phyloP scores from a whole-genome alignment of 1,284 basidiomycete genomes.

The Fomitopsis schrenkii region DNA sequence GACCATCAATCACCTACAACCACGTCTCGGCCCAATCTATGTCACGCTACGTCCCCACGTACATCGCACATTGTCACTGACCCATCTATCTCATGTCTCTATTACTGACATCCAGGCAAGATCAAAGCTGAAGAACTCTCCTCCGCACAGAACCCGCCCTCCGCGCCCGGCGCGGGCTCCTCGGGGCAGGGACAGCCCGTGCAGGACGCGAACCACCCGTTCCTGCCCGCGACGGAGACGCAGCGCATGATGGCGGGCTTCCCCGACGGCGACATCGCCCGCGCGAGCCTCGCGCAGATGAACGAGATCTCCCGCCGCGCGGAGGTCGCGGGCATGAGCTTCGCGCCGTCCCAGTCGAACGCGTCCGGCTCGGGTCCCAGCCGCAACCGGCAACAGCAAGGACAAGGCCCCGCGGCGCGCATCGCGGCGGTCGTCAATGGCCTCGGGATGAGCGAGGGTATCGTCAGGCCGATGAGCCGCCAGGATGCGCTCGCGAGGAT shows the following conservation, averaged over 20 bases:
- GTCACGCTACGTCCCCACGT: background rate
- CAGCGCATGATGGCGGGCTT: slow-evolving; percentile 54
- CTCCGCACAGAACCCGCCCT: slow-evolving; percentile 9
- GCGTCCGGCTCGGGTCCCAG: background rate
- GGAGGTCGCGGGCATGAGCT: slow-evolving; percentile 37
- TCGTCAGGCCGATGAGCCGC: slow-evolving; percentile 30
- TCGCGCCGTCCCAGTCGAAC: slow-evolving; percentile 19
- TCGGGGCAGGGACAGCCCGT: slow-evolving; percentile 1
- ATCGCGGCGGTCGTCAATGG: slow-evolving; percentile 32
- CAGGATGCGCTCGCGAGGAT: slow-evolving; percentile 49
- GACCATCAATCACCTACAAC: background rate
- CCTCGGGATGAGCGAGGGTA: slow-evolving; percentile 23
- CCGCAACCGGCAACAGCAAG: slow-evolving; percentile 1
- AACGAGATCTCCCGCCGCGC: slow-evolving; percentile 69
- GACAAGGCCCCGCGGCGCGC: slow-evolving; percentile 18
- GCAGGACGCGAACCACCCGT: slow-evolving; percentile 38
- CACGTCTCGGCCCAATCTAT: background rate
- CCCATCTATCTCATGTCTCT: background rate
- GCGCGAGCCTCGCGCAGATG: slow-evolving; percentile 65
- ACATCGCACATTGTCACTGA: background rate
- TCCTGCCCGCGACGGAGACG: slow-evolving; percentile 56
- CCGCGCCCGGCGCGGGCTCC: slow-evolving; percentile 11
- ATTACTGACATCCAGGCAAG: slow-evolving; percentile 17
- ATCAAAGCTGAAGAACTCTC: slow-evolving; percentile 25
- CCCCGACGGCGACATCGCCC: slow-evolving; percentile 52